phyloP scores from a whole-genome alignment of 805 yeast genomes.

The Kockiozyma suomiensis region DNA sequence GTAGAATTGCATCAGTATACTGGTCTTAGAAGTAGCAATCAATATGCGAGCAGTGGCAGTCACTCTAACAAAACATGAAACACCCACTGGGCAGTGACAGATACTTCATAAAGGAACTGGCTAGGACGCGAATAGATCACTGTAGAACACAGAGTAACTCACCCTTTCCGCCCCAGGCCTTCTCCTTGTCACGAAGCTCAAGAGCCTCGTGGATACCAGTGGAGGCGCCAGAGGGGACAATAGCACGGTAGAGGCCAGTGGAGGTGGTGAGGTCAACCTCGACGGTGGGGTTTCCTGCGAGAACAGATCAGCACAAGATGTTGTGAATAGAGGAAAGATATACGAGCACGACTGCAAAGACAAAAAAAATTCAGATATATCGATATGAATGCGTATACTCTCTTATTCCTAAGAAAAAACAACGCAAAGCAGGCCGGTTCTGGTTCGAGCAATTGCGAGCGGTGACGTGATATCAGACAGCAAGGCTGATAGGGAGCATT shows the following conservation, averaged over 20 bases:
- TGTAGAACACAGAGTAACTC: slow-evolving; percentile 1
- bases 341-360: background rate
- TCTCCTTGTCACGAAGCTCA: slow-evolving; percentile 98
- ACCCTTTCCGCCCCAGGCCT: slow-evolving; percentile 99
- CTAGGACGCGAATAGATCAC: slow-evolving; percentile 1
- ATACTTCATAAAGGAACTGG: background rate
- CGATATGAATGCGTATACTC: background rate
- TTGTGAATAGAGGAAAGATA: background rate
- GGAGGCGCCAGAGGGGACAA: slow-evolving; percentile 99
- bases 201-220: slow-evolving; percentile 99
- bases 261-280: slow-evolving; percentile 96
- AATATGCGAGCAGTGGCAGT: too few species aligned
- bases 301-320: background rate
- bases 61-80: too few species aligned
- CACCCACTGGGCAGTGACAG: too few species aligned
- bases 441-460: background rate
- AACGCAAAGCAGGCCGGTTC: too few species aligned
- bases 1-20: background rate
- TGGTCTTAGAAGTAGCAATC: too few species aligned
- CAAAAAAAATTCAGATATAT: too few species aligned
- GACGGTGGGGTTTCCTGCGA: slow-evolving; percentile 87
- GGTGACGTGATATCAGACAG: background rate
- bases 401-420: background rate
- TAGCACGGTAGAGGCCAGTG: slow-evolving; percentile 92
- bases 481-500: background rate